Evolutionary conservation across 805 yeast genomes (phyloP), one percentile per base, ranked within the genome.

Genomic region (Ascoidea rubescens): DNA sequence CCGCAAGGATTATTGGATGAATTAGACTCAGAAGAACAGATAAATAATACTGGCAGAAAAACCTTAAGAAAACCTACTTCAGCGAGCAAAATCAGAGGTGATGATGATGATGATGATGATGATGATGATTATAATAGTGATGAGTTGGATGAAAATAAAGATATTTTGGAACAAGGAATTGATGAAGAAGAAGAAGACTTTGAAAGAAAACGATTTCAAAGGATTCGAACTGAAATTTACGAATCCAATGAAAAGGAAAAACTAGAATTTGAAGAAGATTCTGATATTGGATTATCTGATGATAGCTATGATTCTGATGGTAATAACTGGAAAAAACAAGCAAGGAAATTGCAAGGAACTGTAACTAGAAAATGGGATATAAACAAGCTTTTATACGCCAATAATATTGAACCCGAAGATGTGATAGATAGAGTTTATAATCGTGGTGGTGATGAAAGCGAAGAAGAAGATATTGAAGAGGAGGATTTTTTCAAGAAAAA

Each of bases 321-420:
- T 37, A 50, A 49, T 47, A 44, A 48, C 28, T 54, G 53, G 55
- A 56, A 62, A 44, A 32, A 56, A 8, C 71, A 84, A 45, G 96
- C 96, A 0, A 63, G 79, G 4, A 80, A 75, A 58, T 70, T 86
- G 53, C 71, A 77, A 55, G 77, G 83, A n/a, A 57, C 75, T 5
- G 62, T 68, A 54, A 70, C 67, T 62, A 72, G 68, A 59, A 77
- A 72, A 67, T 87, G 95, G 90, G 87, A 91, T 64, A 78, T 91
- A 55, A 81, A 83, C 59, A 87, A 85, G 61, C 69, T 91, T 52
- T 70, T 93, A 4, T 91, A 93, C 65, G 74, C 85, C 78, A 80
- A 83, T 53, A 84, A 87, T 58, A 72, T 88, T 46, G 78, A 80
- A 10, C 90, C 97, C 0, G 71, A 68, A 1, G 93, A 84, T 56